Percentiles rank a stretch among this genome's conserved stretches.
These are phyloP conservation scores for Endotrypanum monterogeii DNA, from an alignment of 208 protist genomes.

Conservation along the genomic window DNA sequence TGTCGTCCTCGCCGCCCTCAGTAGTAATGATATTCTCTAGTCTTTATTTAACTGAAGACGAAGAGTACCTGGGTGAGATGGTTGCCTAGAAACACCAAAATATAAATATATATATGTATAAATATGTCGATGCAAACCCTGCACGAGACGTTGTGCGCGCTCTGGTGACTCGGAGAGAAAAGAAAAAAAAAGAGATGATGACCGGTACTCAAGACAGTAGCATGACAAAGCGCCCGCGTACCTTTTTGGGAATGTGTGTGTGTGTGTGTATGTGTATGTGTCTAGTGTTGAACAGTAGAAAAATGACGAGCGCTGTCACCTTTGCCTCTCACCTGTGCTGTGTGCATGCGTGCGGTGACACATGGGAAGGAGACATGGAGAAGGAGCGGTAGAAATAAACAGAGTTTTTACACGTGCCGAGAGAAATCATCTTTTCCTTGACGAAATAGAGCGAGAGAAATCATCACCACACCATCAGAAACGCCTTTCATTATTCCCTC, in stretches of 20 bases:
- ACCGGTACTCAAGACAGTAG: neutral
- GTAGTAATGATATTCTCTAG: neutral
- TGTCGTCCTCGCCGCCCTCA: neutral
- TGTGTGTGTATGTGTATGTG: constrained; percentile 1
- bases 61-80: neutral
- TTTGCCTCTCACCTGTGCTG: neutral
- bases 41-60: neutral
- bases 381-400: neutral
- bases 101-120: neutral
- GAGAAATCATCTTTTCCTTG: no score
- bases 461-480: no score
- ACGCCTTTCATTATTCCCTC: neutral
- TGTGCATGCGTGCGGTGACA: neutral
- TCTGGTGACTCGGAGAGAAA: neutral
- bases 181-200: constrained; percentile 17
- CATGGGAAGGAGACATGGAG: neutral
- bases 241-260: neutral
- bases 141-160: neutral
- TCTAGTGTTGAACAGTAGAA: neutral
- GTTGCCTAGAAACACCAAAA: neutral
- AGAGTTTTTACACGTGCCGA: no score
- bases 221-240: neutral
- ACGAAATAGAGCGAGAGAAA: no score
- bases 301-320: neutral
- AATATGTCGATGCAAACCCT: no score